Base-by-base conservation (phyloP, 1,139 yeast species). In the Suhomyces coccinellae region DNA sequence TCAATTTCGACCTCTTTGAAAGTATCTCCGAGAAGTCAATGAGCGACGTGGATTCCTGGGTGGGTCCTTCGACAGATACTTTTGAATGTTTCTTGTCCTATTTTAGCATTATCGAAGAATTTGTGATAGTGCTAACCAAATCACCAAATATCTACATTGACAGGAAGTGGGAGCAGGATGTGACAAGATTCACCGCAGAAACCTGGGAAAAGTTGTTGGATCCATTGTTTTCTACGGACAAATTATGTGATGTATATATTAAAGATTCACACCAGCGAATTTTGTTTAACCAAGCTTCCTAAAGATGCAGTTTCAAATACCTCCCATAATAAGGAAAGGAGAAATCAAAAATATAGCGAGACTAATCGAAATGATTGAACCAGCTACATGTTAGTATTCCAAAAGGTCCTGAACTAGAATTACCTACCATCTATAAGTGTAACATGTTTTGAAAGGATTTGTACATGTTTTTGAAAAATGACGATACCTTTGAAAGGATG, bases 1-100 rank as follows among this genome's bases (percentile, higher is more conserved):
- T 58, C 1, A 67, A 71, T 46, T 72, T 74, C 47, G 73, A 69
- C 47, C 54, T 73, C 10, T 62, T 66, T 38, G 66, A 65, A 32
- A 52, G 62, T 41, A 55, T 54, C 26, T 53, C 57, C 12, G 61
- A 61, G 36, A 58, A 51, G n/a, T 12, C 24, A 24, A 34, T 58
- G 52, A 43, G 52, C 49, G 42, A 42, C 27, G 44, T 43, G 11
- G 53, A 50, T 33, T 40, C 52, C 1, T 52, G 55, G 53, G 44
- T 50, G 3, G 50, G 45, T 27, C 46, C 50, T 17, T 29, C 51
- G 37, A 41, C 48, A 2, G 64, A 67, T 41, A 63, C 64, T 10
- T 62, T 73, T 35, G 65, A 63, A 31, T 52, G 56, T 4, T 62
- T 73, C 27, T 50, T 72, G 42, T 47, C 54, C 3, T 54, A 56